phyloP scores from a whole-genome alignment of 345 rosid species.

The Odontarrhena argentea region DNA sequence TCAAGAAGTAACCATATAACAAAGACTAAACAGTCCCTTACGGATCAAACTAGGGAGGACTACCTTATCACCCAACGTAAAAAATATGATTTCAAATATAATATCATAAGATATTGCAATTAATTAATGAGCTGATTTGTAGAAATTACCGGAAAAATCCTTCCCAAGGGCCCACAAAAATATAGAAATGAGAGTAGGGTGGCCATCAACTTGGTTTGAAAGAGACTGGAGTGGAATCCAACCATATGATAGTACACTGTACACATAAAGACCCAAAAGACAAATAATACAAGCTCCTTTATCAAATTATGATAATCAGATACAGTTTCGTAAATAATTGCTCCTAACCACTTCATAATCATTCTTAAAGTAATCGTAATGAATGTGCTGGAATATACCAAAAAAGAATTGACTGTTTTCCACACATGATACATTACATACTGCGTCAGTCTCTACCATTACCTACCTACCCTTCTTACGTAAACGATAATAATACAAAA shows the following conservation, averaged over 20 bases:
- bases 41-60: too few species aligned
- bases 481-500: not conserved
- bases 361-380: not conserved
- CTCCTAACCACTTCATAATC: constrained; percentile 8
- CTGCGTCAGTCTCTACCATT: constrained; percentile 9
- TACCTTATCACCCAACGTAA: too few species aligned
- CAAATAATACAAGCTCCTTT: not conserved
- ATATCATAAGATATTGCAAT: not conserved
- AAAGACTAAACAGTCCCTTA: too few species aligned
- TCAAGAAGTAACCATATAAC: too few species aligned
- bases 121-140: not conserved
- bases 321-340: not conserved
- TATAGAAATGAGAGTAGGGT: constrained; percentile 6
- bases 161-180: constrained; percentile 3
- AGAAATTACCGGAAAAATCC: not conserved
- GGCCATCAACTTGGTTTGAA: constrained; percentile 46
- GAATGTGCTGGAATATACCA: constrained; percentile 35
- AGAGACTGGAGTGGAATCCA: constrained; percentile 67
- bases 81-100: too few species aligned
- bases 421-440: constrained; percentile 15
- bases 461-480: not conserved
- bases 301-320: not conserved
- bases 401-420: not conserved
- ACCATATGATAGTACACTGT: constrained; percentile 14
- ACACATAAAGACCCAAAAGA: constrained; percentile 29